Percentiles rank a stretch among this genome's conserved stretches.
These are phyloP conservation scores for Gastrodia elata DNA, from an alignment of 106 monocot species.

Conservation along the genomic window DNA sequence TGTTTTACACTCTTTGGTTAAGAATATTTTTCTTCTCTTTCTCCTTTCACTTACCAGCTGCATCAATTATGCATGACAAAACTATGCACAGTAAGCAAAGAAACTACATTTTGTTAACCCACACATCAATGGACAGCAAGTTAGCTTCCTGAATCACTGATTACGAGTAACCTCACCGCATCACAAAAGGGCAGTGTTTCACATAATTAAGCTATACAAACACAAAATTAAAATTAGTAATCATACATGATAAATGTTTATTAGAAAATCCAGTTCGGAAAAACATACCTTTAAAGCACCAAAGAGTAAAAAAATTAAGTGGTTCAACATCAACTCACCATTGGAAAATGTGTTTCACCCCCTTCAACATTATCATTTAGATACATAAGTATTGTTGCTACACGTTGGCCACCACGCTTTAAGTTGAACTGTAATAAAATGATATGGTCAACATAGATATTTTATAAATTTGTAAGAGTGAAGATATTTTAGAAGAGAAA, in stretches of 20 bases:
- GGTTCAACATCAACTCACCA: constrained; percentile 31
- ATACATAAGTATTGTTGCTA: constrained; percentile 79
- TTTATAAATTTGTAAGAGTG: neutral
- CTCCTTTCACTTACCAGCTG: neutral
- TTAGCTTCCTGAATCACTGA: neutral
- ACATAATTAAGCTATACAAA: neutral
- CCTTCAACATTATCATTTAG: constrained; percentile 66
- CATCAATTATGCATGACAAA: neutral
- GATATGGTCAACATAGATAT: neutral
- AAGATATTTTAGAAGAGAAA: too few relatives aligned
- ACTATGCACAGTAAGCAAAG: neutral
- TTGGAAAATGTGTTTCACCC: constrained; percentile 66
- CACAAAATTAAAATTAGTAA: neutral
- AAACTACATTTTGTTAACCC: neutral
- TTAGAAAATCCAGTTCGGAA: neutral
- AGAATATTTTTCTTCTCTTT: neutral
- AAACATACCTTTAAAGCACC: neutral
- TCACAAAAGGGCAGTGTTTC: neutral
- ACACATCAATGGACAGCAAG: neutral
- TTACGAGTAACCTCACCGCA: neutral
- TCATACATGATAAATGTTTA: neutral
- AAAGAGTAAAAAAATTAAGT: neutral
- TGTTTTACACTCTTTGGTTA: neutral
- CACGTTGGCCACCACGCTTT: constrained; percentile 54
- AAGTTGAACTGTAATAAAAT: constrained; percentile 39